Percentiles rank a stretch among this genome's conserved stretches.
These are phyloP conservation scores for Kazachstania martiniae DNA, from an alignment of 805 yeast species.

Conservation along the genomic window DNA sequence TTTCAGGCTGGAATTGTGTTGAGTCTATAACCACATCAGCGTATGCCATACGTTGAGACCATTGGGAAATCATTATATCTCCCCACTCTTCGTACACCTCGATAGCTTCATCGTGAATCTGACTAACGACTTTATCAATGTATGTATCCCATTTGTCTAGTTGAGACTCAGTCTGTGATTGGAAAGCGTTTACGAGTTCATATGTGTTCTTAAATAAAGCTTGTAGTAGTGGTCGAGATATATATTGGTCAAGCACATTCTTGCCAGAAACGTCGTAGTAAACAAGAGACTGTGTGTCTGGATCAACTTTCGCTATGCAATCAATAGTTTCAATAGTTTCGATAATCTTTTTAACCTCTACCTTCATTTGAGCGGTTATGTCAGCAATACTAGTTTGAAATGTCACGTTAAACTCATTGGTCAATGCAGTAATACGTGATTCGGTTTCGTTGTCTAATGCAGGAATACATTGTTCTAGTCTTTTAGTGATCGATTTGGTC, in stretches of 20 bases:
- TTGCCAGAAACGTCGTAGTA: background rate
- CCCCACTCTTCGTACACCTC: conserved; percentile 68
- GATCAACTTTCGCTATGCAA: conserved; percentile 22
- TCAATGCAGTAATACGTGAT: too few species aligned
- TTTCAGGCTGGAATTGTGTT: conserved; percentile 30
- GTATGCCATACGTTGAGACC: conserved; percentile 46
- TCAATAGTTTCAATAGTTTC: conserved; percentile 28
- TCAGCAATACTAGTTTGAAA: background rate
- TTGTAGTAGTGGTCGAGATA: background rate
- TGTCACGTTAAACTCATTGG: background rate
- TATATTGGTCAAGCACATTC: too few species aligned
- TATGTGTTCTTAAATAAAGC: background rate
- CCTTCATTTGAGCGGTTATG: background rate
- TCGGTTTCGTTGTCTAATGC: background rate
- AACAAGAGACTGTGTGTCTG: conserved; percentile 19
- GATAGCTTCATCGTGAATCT: conserved; percentile 34
- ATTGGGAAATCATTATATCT: conserved; percentile 53
- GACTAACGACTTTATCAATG: too few species aligned
- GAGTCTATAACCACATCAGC: conserved; percentile 19
- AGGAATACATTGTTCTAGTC: conserved; percentile 13
- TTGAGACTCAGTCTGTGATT: background rate
- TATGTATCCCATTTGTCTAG: background rate
- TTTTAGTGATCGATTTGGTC: conserved; percentile 28
- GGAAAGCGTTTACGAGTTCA: background rate
- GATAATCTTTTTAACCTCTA: conserved; percentile 20